These are phyloP conservation scores for Lignosus rhinocerotis DNA, from an alignment of 1,284 basidiomycete species.

Conservation along the genomic window DNA sequence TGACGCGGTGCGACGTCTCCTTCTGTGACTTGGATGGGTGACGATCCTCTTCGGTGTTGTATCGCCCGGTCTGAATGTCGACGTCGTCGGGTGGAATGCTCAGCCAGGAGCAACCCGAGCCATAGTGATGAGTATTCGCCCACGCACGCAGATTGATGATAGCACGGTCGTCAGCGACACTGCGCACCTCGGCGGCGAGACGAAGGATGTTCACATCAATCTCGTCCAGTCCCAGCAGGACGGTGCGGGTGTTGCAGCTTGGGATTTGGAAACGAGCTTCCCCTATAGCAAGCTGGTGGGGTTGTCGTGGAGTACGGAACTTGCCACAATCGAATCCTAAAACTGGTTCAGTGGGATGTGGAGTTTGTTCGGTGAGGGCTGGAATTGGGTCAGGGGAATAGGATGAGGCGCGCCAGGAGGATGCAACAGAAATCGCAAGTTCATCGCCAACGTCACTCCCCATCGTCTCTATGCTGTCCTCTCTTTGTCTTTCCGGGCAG, in stretches of 20 bases:
- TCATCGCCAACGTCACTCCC: too few relatives aligned
- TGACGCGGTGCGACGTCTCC: neutral
- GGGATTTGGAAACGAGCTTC: neutral
- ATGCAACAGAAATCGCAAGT: too few relatives aligned
- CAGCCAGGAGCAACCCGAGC: neutral
- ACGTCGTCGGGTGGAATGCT: neutral
- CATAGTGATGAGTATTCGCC: neutral
- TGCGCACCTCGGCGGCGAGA: neutral
- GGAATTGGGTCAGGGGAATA: too few relatives aligned
- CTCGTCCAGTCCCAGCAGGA: neutral
- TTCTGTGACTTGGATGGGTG: neutral
- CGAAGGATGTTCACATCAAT: neutral
- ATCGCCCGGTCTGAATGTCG: conserved; percentile 9
- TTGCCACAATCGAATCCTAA: neutral
- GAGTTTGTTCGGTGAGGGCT: too few relatives aligned
- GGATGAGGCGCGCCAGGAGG: too few relatives aligned
- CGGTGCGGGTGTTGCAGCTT: neutral
- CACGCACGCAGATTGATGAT: neutral
- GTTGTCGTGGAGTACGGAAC: neutral
- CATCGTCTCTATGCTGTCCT: too few relatives aligned
- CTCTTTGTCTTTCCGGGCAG: too few relatives aligned
- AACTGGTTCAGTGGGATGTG: neutral
- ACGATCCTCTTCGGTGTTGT: neutral
- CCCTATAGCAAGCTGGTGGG: neutral
- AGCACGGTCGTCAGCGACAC: neutral